Percentiles rank a stretch among this genome's conserved stretches.
These are phyloP conservation scores for Suillus ampliporus DNA, from an alignment of 768 basidiomycete genomes.

Conservation along the genomic window DNA sequence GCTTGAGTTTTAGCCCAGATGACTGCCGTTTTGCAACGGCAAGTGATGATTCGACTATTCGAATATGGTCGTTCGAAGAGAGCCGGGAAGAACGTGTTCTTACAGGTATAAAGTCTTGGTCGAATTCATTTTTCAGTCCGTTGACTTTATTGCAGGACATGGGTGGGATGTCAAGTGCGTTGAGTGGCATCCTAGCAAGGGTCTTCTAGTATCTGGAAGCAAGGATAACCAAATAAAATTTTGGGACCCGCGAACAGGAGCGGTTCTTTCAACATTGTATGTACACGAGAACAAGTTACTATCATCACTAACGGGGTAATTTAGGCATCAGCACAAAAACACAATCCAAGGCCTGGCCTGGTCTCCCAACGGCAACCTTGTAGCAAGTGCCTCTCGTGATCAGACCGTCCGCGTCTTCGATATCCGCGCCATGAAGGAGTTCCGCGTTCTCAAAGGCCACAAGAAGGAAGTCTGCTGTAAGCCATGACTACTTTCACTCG, in stretches of 20 bases:
- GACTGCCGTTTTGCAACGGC: constrained; percentile 93
- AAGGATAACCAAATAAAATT: constrained; percentile 99
- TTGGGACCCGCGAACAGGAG: constrained; percentile 97
- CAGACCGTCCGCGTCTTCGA: constrained; percentile 96
- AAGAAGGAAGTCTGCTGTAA: constrained; percentile 97
- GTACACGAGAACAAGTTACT: constrained; percentile 28
- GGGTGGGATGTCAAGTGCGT: constrained; percentile 99
- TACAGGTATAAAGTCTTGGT: constrained; percentile 56
- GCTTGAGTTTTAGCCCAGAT: constrained; percentile 90
- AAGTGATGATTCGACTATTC: constrained; percentile 93
- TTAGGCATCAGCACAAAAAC: constrained; percentile 95
- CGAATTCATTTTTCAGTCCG: constrained; percentile 1
- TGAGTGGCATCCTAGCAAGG: constrained; percentile 98
- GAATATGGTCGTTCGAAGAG: constrained; percentile 95
- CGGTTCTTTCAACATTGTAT: constrained; percentile 88
- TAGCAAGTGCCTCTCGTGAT: constrained; percentile 95
- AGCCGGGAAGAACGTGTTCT: constrained; percentile 87
- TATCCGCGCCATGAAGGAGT: constrained; percentile 97
- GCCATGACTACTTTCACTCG: constrained; percentile 34
- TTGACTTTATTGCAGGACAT: constrained; percentile 66
- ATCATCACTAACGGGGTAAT: neutral
- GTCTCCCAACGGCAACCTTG: constrained; percentile 93
- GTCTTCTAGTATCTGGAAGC: constrained; percentile 91
- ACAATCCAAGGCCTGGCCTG: constrained; percentile 92
- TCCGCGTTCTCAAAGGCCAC: constrained; percentile 91